These are phyloP conservation scores for Neocallimastix lanati DNA, from an alignment of 192 early-diverging fungal genomes.

Conservation along the genomic window DNA sequence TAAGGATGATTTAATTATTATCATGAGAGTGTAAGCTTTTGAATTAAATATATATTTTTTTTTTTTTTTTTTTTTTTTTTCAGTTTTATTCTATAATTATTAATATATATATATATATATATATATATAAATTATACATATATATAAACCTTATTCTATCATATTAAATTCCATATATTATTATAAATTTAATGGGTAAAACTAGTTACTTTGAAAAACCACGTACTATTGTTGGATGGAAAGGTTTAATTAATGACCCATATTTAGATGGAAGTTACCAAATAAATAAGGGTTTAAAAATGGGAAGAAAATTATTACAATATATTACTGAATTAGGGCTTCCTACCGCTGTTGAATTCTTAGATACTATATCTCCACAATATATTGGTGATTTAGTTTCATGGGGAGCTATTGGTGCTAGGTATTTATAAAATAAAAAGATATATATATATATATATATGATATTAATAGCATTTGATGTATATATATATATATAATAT, in stretches of 20 bases:
- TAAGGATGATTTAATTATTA: conserved; percentile 42
- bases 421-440: too few species aligned
- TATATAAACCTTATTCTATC: too few species aligned
- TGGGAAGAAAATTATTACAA: conserved; percentile 47
- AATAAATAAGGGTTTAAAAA: conserved; percentile 67
- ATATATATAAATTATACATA: too few species aligned
- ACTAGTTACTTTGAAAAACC: conserved; percentile 69
- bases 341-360: conserved; percentile 55
- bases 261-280: conserved; percentile 50
- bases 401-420: conserved; percentile 53
- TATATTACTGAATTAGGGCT: conserved; percentile 49
- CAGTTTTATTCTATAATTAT: too few species aligned
- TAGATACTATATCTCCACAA: conserved; percentile 69
- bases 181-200: too few species aligned
- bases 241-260: conserved; percentile 78
- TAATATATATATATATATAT: too few species aligned
- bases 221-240: conserved; percentile 51
- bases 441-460: too few species aligned
- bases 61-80: too few species aligned
- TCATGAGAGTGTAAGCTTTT: conserved; percentile 48
- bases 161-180: too few species aligned
- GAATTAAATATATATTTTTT: too few species aligned
- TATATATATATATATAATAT: too few species aligned
- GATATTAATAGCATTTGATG: too few species aligned
- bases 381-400: conserved; percentile 47